Base-by-base conservation (phyloP, 768 basidiomycete species). In the Leccinum sublutescens region DNA sequence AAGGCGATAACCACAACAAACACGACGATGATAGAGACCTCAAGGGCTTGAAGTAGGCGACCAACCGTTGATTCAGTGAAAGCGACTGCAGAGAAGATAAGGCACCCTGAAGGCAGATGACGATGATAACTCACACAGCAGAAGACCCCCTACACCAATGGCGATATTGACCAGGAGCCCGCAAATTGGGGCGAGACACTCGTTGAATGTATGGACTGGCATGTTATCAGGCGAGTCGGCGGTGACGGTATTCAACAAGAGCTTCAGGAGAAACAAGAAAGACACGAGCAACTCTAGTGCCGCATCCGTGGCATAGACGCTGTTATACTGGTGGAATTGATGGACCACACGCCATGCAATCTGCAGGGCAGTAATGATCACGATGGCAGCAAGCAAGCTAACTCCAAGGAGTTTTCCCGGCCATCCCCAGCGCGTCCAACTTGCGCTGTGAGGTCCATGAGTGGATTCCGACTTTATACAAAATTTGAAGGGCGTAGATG, bases 51-150 rank as follows among this genome's bases (percentile, higher is more conserved):
- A 53, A 84, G 69, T 64, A 91, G 82, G 50, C 86, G 84, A n/a
- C 89, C 90, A 1, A 88, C 73, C 10, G 78, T 77, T 6, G 82
- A 82, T 72, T 91, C 90, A 3, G 89, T 82, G 66, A 91, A 89
- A 55, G 77, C 73, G 68, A 87, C 88, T 90, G 63, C 36, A 21
- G 45, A 55, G 53, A 3, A 38, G 48, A 33, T 69, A 47, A 70
- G 60, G 45, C 47, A 25, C 40, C 38, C 21, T 56, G 49, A 61
- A 51, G 14, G 33, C 49, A 40, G 40, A 50, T 38, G 43, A 12
- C 11, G n/a, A 31, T 11, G 43, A 54, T 40, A 15, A 80, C 88
- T 76, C 66, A 91, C 90, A 84, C 38, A 66, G 62, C 27, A 82
- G 64, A 38, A 88, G 71, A 61, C 85, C 82, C 19, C 84, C 86